These are phyloP conservation scores for Lichtheimia corymbifera DNA, from an alignment of 371 early-diverging fungal genomes.

Conservation along the genomic window DNA sequence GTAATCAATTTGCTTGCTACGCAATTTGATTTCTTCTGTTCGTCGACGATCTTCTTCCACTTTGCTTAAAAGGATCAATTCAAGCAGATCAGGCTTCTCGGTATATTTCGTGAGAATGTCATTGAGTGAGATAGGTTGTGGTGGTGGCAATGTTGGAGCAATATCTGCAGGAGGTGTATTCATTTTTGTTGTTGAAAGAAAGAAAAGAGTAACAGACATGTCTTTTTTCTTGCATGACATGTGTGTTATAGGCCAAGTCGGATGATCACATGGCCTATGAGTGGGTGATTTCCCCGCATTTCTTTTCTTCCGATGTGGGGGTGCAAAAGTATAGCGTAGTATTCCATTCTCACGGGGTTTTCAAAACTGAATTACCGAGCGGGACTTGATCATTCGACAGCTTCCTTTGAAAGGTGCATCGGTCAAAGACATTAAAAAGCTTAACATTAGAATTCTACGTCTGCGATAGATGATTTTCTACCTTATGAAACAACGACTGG, in stretches of 20 bases:
- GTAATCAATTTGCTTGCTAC: constrained; percentile 39
- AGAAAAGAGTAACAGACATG: background rate
- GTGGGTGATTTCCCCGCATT: constrained; percentile 1
- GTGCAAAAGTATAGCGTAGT: too few relatives aligned
- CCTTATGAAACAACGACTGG: too few relatives aligned
- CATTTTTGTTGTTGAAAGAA: background rate
- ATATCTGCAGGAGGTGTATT: constrained; percentile 2
- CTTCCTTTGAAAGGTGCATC: too few relatives aligned
- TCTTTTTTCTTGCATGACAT: background rate
- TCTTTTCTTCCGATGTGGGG: background rate
- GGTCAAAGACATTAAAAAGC: too few relatives aligned
- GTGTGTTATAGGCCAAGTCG: background rate
- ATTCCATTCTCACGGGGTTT: too few relatives aligned
- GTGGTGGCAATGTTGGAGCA: too few relatives aligned
- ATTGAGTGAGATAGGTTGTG: constrained; percentile 15
- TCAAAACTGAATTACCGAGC: too few relatives aligned
- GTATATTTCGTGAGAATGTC: constrained; percentile 40
- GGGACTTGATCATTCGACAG: too few relatives aligned
- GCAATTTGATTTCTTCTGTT: constrained; percentile 47
- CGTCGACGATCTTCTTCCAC: constrained; percentile 52
- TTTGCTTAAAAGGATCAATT: constrained; percentile 48
- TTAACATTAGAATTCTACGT: too few relatives aligned
- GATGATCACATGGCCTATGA: background rate
- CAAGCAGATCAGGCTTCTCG: constrained; percentile 45
- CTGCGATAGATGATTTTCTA: too few relatives aligned